Evolutionary conservation across 139 green algal species (phyloP).

Genomic region (Pleodorina starrii): DNA sequence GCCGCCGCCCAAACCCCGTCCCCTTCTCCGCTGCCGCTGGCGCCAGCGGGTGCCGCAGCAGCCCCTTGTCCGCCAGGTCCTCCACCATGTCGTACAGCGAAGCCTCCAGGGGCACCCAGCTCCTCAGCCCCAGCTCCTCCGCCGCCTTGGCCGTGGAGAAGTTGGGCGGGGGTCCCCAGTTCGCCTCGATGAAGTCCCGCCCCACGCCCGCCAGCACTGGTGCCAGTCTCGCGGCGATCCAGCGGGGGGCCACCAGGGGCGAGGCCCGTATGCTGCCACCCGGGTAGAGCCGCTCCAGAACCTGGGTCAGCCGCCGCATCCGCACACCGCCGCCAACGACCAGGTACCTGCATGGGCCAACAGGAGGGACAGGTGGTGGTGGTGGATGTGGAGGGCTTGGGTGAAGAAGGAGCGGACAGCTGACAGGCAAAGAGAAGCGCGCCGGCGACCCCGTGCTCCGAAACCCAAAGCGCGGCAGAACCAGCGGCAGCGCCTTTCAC

Average conservation of each 20-base stretch:
- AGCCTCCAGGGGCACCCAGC: conserved; percentile 11
- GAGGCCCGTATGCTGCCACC: conserved; percentile 15
- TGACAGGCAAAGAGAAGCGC: background rate
- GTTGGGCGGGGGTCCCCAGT: background rate
- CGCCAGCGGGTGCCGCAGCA: conserved; percentile 23
- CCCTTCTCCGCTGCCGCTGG: background rate
- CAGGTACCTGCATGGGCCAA: conserved; percentile 20
- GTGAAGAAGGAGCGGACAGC: background rate
- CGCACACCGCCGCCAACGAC: background rate
- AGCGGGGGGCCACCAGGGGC: background rate
- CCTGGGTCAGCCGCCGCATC: conserved; percentile 7
- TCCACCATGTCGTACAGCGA: conserved; percentile 44
- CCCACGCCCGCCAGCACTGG: conserved; percentile 5
- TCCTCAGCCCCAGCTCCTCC: background rate
- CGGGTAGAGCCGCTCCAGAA: conserved; percentile 12
- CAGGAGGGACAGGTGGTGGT: background rate
- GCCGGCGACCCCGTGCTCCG: background rate
- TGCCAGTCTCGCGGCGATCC: background rate
- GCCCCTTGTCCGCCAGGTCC: conserved; percentile 28
- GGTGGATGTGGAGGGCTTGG: background rate
- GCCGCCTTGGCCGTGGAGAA: background rate
- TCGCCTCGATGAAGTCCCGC: background rate
- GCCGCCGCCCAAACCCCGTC: background rate
- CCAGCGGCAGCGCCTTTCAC: too few relatives aligned
- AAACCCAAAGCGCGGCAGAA: too few relatives aligned